Evolutionary conservation across 2,329 filamentous ascomycete genomes (phyloP).

Genomic region (Ophiosphaerella herpotricha): DNA sequence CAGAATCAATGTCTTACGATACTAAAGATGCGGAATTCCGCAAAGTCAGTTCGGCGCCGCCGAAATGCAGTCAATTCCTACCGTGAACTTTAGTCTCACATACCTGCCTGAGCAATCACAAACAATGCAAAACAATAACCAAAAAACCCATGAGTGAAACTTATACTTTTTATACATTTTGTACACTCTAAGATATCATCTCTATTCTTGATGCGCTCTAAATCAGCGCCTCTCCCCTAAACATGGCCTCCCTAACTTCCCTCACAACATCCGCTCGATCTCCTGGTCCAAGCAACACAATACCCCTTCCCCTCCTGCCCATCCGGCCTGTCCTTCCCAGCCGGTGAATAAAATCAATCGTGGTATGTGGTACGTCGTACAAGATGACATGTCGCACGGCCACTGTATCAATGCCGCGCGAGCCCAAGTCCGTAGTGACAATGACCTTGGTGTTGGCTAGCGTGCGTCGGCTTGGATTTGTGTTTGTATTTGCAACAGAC

Average conservation of each 20-base stretch:
- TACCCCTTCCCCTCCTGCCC: conserved; percentile 84
- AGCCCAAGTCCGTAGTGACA: conserved; percentile 91
- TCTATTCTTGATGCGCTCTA: conserved; percentile 24
- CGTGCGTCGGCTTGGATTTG: conserved; percentile 43
- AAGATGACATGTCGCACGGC: conserved; percentile 89
- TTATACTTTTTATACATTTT: too few species aligned
- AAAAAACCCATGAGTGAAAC: too few species aligned
- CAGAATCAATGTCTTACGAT: not conserved
- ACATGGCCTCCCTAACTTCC: conserved; percentile 81
- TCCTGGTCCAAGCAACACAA: conserved; percentile 87
- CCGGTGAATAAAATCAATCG: conserved; percentile 97
- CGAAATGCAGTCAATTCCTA: too few species aligned
- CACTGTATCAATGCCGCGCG: conserved; percentile 90
- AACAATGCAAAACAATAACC: too few species aligned
- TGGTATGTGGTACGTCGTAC: conserved; percentile 97
- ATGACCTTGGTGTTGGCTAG: conserved; percentile 85
- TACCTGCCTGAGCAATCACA: too few species aligned
- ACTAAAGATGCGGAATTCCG: not conserved
- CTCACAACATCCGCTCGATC: conserved; percentile 88
- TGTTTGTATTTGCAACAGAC: conserved; percentile 6
- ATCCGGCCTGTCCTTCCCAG: conserved; percentile 90
- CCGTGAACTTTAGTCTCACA: too few species aligned
- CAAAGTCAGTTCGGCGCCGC: not conserved
- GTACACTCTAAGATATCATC: too few species aligned
- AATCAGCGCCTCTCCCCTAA: conserved; percentile 55